Conservation (phyloP, 345 rosid genomes). For the Acer saccharum region DNA sequence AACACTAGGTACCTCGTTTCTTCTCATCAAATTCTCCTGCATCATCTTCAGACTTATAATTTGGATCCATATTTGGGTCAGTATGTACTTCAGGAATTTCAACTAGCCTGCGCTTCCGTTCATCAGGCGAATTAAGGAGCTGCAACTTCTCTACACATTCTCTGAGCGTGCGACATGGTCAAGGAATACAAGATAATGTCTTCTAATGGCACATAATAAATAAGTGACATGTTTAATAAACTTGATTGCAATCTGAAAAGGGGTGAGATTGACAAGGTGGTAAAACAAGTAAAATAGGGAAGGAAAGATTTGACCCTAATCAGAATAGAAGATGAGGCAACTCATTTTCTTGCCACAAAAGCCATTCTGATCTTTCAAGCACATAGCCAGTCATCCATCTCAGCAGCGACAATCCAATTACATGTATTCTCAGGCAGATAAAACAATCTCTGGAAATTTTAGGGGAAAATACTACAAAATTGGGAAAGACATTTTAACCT, state of each 20-base stretch:
- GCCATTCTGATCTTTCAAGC: too few relatives aligned
- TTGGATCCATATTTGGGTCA: slow-evolving; percentile 62
- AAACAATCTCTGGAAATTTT: too few relatives aligned
- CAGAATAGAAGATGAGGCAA: too few relatives aligned
- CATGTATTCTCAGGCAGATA: too few relatives aligned
- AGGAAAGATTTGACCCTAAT: too few relatives aligned
- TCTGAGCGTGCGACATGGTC: slow-evolving; percentile 73
- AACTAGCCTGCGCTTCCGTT: slow-evolving; percentile 61
- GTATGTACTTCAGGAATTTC: slow-evolving; percentile 69
- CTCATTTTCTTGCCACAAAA: too few relatives aligned
- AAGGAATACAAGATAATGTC: slow-evolving; percentile 42
- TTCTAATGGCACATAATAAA: slow-evolving; percentile 16
- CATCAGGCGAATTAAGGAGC: slow-evolving; percentile 72
- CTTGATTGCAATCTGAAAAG: not conserved
- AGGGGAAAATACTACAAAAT: too few relatives aligned
- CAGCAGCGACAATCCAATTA: too few relatives aligned
- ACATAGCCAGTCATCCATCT: too few relatives aligned
- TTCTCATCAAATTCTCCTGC: slow-evolving; percentile 39
- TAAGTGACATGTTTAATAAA: not conserved
- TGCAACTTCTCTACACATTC: slow-evolving; percentile 80
- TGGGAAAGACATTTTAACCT: too few relatives aligned
- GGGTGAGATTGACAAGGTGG: too few relatives aligned
- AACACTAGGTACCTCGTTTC: slow-evolving; percentile 49
- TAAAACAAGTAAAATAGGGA: too few relatives aligned
- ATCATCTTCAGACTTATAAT: slow-evolving; percentile 49